Percentiles rank a stretch among this genome's conserved stretches.
Conservation (phyloP, 805 yeast species). For the Cyberlindnera americana region DNA sequence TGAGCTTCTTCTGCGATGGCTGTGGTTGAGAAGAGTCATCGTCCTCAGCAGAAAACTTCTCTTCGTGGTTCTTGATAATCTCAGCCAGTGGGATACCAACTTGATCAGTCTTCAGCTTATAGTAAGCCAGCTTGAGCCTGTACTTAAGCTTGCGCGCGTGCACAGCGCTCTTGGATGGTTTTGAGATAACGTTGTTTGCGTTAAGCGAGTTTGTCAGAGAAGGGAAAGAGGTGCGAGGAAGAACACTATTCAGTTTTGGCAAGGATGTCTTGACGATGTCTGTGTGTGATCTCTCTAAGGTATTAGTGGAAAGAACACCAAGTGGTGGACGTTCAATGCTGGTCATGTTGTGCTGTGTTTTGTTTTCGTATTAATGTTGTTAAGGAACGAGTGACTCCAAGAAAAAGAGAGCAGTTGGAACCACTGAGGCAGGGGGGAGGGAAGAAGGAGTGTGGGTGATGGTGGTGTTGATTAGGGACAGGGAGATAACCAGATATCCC, state of each 20-base stretch:
- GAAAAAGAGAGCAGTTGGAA: not conserved
- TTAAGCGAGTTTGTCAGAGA: slow-evolving; percentile 3
- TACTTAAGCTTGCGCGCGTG: slow-evolving; percentile 41
- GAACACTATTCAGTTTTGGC: slow-evolving; percentile 11
- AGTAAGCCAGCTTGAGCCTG: slow-evolving; percentile 49
- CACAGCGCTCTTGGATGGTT: slow-evolving; percentile 6
- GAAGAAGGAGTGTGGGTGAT: not conserved
- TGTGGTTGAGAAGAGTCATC: not conserved
- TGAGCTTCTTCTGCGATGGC: slow-evolving; percentile 4
- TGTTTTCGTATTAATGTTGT: not conserved
- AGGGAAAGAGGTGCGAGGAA: slow-evolving; percentile 5
- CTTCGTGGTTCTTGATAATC: slow-evolving; percentile 23
- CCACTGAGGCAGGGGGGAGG: too few relatives aligned
- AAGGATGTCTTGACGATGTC: slow-evolving; percentile 10
- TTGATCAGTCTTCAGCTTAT: slow-evolving; percentile 49
- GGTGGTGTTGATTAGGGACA: too few relatives aligned
- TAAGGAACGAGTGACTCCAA: slow-evolving; percentile 1
- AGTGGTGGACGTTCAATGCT: slow-evolving; percentile 23
- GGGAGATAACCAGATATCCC: too few relatives aligned
- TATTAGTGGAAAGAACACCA: slow-evolving; percentile 19
- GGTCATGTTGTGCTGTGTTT: slow-evolving; percentile 15
- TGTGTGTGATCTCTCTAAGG: slow-evolving; percentile 14
- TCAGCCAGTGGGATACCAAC: slow-evolving; percentile 31
- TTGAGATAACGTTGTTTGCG: not conserved
- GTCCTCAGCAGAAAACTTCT: not conserved